These are phyloP conservation scores for Phytophthora cactorum DNA, from an alignment of 352 stramenopile species.

Conservation along the genomic window DNA sequence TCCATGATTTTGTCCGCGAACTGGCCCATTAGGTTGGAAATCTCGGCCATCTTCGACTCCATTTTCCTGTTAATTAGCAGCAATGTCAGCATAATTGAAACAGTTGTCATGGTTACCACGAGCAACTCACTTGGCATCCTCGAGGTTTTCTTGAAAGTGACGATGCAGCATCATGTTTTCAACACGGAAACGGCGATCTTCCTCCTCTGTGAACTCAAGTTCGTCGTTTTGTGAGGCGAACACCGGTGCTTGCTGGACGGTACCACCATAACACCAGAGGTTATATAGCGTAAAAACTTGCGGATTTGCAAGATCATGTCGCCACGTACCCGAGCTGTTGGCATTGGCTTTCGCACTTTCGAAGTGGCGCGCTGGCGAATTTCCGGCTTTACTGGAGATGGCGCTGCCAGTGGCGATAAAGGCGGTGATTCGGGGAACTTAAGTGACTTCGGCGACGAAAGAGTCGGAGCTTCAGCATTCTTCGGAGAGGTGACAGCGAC, in stretches of 20 bases:
- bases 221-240: conserved; percentile 58
- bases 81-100: neutral
- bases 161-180: conserved; percentile 83
- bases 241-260: conserved; percentile 27
- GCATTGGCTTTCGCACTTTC: conserved; percentile 17
- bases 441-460: conserved; percentile 12
- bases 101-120: neutral
- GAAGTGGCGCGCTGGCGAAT: conserved; percentile 10
- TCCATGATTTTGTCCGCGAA: conserved; percentile 88
- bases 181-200: conserved; percentile 61
- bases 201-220: conserved; percentile 68
- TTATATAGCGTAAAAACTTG: neutral
- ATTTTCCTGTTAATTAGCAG: conserved; percentile 55
- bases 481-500: conserved; percentile 5
- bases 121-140: conserved; percentile 75
- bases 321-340: conserved; percentile 15
- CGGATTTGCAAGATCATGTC: neutral
- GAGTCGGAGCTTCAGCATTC: neutral
- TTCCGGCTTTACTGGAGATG: conserved; percentile 20
- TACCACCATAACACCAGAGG: conserved; percentile 1
- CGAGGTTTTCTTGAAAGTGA: conserved; percentile 87
- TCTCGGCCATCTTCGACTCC: conserved; percentile 87
- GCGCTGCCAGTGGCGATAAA: conserved; percentile 4
- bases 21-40: conserved; percentile 85
- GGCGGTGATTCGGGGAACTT: conserved; percentile 8